Evolutionary conservation across 202 grass and related monocot genomes (phyloP).

Genomic region (Zoysia matrella): DNA sequence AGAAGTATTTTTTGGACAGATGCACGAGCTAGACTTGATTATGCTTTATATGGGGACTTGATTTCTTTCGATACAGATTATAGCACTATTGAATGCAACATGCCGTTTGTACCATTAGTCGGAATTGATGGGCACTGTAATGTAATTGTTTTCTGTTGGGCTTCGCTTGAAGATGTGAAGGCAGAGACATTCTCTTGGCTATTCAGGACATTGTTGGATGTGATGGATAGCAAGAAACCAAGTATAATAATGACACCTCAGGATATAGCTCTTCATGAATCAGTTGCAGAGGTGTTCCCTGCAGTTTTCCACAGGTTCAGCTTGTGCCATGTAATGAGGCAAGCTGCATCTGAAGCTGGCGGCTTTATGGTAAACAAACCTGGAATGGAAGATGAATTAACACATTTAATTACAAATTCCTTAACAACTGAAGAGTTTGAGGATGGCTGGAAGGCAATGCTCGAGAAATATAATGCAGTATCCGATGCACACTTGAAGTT

Average conservation of each 20-base stretch:
- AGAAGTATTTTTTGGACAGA: constrained; percentile 32
- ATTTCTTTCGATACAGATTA: constrained; percentile 28
- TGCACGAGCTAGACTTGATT: not conserved
- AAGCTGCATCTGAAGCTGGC: not conserved
- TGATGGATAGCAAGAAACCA: constrained; percentile 24
- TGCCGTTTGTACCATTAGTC: constrained; percentile 10
- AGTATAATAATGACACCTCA: constrained; percentile 19
- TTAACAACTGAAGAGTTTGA: constrained; percentile 23
- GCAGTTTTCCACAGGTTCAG: constrained; percentile 9
- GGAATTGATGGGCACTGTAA: constrained; percentile 10
- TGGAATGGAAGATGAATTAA: constrained; percentile 15
- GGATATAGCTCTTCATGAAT: not conserved
- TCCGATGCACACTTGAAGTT: not conserved
- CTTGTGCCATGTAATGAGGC: constrained; percentile 24
- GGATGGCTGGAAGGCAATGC: constrained; percentile 15
- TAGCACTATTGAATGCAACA: not conserved
- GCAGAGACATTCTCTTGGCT: constrained; percentile 26
- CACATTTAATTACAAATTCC: not conserved
- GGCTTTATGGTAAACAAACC: constrained; percentile 11
- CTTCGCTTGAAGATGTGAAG: constrained; percentile 10
- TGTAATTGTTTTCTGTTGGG: not conserved
- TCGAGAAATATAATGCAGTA: constrained; percentile 6
- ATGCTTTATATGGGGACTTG: constrained; percentile 25
- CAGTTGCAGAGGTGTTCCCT: constrained; percentile 26
- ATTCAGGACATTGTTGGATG: constrained; percentile 12